Percentiles rank a stretch among this genome's conserved stretches.
Conservation (phyloP, 148 eudicot genomes). For the Persicaria maculosa region DNA sequence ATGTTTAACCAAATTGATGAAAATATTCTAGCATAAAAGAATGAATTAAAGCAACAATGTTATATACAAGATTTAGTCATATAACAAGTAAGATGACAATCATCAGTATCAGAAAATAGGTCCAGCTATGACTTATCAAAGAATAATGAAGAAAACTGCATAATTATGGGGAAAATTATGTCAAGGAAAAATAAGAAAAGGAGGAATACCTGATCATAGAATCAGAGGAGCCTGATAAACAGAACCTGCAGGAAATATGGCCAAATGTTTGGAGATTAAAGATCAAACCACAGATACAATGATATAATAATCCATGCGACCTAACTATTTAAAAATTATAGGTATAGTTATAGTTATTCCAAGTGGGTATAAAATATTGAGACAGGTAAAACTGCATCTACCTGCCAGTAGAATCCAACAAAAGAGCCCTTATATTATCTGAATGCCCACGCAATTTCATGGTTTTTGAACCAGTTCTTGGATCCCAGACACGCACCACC, state of each 20-base stretch:
- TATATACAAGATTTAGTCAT: neutral
- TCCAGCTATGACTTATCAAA: neutral
- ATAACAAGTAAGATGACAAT: neutral
- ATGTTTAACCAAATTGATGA: neutral
- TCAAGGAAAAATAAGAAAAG: neutral
- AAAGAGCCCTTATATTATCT: conserved; percentile 86
- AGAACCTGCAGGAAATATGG: conserved; percentile 53
- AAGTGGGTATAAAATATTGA: neutral
- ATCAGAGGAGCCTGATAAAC: conserved; percentile 98
- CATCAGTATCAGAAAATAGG: neutral
- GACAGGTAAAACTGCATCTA: conserved; percentile 15
- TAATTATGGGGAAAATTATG: conserved; percentile 1
- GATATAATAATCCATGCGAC: neutral
- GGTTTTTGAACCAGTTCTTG: conserved; percentile 87
- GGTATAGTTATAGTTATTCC: neutral
- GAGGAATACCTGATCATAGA: conserved; percentile 89
- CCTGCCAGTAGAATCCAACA: conserved; percentile 93
- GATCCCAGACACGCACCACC: conserved; percentile 99
- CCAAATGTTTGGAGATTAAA: neutral
- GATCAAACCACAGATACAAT: neutral
- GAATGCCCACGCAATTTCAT: conserved; percentile 98
- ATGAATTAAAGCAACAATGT: neutral
- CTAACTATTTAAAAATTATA: no score
- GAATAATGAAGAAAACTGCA: neutral
- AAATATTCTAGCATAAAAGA: neutral